Percentiles rank a stretch among this genome's conserved stretches.
phyloP scores from a whole-genome alignment of 805 yeast genomes.

The Wickerhamiella vanderwaltii region DNA sequence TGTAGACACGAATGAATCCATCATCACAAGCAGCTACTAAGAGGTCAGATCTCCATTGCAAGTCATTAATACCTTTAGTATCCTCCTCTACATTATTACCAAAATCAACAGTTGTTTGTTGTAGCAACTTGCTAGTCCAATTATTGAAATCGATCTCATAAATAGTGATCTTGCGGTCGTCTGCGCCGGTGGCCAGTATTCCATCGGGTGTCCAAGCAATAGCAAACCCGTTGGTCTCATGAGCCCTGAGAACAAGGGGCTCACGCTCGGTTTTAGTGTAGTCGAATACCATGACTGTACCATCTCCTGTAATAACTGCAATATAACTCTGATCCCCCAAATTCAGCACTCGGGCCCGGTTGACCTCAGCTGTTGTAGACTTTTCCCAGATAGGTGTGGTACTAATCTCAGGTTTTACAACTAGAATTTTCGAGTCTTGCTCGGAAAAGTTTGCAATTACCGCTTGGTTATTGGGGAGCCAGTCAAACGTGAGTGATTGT shows the following conservation, averaged over 20 bases:
- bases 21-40: conserved; percentile 70
- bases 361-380: conserved; percentile 6
- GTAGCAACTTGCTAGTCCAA: neutral
- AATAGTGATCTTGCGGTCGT: conserved; percentile 52
- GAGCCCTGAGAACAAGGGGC: conserved; percentile 24
- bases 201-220: conserved; percentile 47
- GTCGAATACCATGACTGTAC: conserved; percentile 11
- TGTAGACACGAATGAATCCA: conserved; percentile 35
- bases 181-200: conserved; percentile 49
- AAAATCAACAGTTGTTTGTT: conserved; percentile 1
- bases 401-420: conserved; percentile 2
- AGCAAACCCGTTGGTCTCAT: conserved; percentile 57
- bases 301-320: conserved; percentile 16
- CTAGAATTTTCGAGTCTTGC: neutral
- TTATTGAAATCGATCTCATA: conserved; percentile 44
- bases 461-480: conserved; percentile 39
- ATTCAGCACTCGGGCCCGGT: conserved; percentile 11
- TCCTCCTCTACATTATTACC: neutral
- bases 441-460: neutral
- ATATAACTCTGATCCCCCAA: conserved; percentile 4
- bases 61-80: conserved; percentile 51
- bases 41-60: conserved; percentile 43
- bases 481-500: conserved; percentile 62
- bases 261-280: neutral
- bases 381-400: conserved; percentile 3